Evolutionary conservation across 352 stramenopile genomes (phyloP).

Genomic region (Phytophthora tentaculata): DNA sequence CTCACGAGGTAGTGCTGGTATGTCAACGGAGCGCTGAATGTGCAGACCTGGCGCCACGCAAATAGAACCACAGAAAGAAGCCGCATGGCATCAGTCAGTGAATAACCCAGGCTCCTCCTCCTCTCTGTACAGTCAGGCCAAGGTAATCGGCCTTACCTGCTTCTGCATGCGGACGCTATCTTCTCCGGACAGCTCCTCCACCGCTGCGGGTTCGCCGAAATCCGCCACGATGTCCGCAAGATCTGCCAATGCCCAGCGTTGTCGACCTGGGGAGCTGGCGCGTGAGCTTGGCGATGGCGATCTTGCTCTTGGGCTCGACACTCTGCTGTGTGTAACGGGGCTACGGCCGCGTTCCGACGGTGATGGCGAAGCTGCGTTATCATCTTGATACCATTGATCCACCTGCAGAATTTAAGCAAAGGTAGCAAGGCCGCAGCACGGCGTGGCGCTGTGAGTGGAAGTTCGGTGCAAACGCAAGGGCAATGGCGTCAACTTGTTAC

Average conservation of each 20-base stretch:
- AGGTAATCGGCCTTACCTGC: constrained; percentile 8
- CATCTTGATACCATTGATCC: constrained; percentile 10
- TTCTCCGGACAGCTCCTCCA: background rate
- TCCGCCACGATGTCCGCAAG: constrained; percentile 28
- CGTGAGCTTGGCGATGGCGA: constrained; percentile 19
- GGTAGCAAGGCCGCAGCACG: constrained; percentile 8
- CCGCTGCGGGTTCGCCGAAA: constrained; percentile 4
- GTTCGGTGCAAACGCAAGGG: constrained; percentile 4
- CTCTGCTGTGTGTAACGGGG: background rate
- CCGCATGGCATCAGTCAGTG: constrained; percentile 14
- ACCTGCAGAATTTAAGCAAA: constrained; percentile 9
- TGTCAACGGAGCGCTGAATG: constrained; percentile 16
- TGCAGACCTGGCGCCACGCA: constrained; percentile 25
- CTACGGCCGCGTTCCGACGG: background rate
- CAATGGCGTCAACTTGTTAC: background rate
- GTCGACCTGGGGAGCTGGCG: constrained; percentile 9
- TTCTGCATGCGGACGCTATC: background rate
- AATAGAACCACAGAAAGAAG: constrained; percentile 12
- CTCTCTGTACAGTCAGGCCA: background rate
- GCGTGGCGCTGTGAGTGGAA: background rate
- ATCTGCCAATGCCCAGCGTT: constrained; percentile 7
- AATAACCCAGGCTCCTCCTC: background rate
- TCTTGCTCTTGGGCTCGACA: background rate
- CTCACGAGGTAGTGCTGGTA: constrained; percentile 62
- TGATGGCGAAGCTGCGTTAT: constrained; percentile 3